Base-by-base conservation (phyloP, 768 basidiomycete species). In the Phlebiopsis gigantea region DNA sequence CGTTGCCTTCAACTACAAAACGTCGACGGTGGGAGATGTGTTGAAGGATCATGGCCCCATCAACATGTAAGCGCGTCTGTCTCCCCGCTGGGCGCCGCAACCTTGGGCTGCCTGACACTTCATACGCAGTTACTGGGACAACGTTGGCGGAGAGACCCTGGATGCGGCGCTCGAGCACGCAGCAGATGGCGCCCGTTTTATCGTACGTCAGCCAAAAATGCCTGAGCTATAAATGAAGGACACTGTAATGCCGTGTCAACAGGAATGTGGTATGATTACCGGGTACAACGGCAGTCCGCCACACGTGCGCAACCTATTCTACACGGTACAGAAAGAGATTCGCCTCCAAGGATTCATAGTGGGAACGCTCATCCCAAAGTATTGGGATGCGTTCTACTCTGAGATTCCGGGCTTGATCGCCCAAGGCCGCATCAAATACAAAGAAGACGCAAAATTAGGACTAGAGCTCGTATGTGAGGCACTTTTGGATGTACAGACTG, bases 1-100 rank as follows among this genome's bases (percentile, higher is more conserved):
- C 62, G 77, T 84, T 4, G 81, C 77, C 0, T 88, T 88, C 73
- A 88, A 90, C 67, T 89, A 87, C 71, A 87, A 90, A 75, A 87
- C 77, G 0, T 72, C 73, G 0, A 71, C 72, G 46, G 81, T 79
- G 0, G 63, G 62, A 0, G 79, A 84, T 10, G 71, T 85, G 1
- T 69, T 91, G 34, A 64, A 65, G 57, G 75, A 75, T 57, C 77
- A 88, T 60, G 85, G 85, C 2, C 80, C 78, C 0, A 75, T 86
- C 46, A 73, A 84, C 62, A 68, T 84, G 72, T 81, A 67, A 41
- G 68, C 46, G 64, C 31, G 75, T 77, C 1, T 69, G n/a, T n/a
- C n/a, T n/a, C n/a, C n/a, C n/a, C n/a, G n/a, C n/a, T n/a, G 74
- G 2, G 83, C 83, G 12, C 82, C 72, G 15, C 7, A 5, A 15